These are phyloP conservation scores for Rachicladosporium sp. DNA, from an alignment of 2,329 filamentous ascomycete genomes.

Conservation along the genomic window DNA sequence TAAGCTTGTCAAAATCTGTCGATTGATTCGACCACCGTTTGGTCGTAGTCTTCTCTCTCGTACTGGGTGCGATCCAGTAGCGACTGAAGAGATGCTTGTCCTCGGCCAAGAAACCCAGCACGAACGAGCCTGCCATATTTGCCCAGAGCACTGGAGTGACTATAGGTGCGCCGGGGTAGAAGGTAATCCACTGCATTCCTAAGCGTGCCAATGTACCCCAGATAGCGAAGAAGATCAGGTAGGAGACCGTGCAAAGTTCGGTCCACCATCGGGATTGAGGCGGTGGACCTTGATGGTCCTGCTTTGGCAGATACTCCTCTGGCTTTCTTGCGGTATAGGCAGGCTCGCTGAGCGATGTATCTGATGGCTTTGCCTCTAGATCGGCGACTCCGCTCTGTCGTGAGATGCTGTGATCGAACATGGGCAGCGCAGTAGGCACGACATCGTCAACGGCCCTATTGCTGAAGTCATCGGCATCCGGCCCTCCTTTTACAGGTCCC, in stretches of 20 bases:
- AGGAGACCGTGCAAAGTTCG: slow-evolving; percentile 51
- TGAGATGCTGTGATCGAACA: no score
- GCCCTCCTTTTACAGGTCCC: no score
- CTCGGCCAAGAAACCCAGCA: slow-evolving; percentile 79
- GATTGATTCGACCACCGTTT: slow-evolving; percentile 3
- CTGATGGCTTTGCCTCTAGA: no score
- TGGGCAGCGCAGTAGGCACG: no score
- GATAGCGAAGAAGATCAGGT: slow-evolving; percentile 75
- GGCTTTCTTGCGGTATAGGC: no score
- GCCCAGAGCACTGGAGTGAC: slow-evolving; percentile 71
- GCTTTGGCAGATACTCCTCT: no score
- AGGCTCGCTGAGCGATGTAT: no score
- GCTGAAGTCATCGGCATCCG: no score
- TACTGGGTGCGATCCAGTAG: slow-evolving; percentile 43
- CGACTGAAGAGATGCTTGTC: slow-evolving; percentile 62
- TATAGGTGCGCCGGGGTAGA: slow-evolving; percentile 65
- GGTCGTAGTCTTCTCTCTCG: slow-evolving; percentile 24
- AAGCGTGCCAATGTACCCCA: slow-evolving; percentile 73
- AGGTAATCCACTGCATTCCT: slow-evolving; percentile 66
- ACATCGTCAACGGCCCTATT: no score
- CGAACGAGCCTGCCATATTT: slow-evolving; percentile 66
- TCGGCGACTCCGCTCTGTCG: no score
- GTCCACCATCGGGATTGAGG: slow-evolving; percentile 19
- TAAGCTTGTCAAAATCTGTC: slow-evolving; percentile 13
- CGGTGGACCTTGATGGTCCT: slow-evolving; percentile 2